Conservation (phyloP, 2,329 filamentous ascomycete species). For the Xylaria hypoxylon region DNA sequence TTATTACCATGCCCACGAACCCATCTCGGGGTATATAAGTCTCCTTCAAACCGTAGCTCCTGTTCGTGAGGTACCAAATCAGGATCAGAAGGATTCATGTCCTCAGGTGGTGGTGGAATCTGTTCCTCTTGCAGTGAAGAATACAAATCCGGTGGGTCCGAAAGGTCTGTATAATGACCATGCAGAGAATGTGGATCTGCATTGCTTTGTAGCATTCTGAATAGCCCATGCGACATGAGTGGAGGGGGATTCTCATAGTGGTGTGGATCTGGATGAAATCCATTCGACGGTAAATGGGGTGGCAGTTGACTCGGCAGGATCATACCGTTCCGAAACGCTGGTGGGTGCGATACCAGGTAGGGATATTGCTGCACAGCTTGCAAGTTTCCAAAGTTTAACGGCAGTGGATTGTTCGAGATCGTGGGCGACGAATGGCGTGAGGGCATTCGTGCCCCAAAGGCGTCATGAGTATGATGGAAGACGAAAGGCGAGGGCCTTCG, state of each 20-base stretch:
- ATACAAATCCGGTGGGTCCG: slow-evolving; percentile 81
- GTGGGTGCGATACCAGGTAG: slow-evolving; percentile 65
- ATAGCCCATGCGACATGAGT: slow-evolving; percentile 77
- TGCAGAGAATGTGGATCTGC: slow-evolving; percentile 75
- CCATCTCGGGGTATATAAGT: slow-evolving; percentile 86
- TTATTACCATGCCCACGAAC: slow-evolving; percentile 88
- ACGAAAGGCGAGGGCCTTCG: slow-evolving; percentile 70
- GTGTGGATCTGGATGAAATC: slow-evolving; percentile 62
- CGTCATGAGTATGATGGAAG: slow-evolving; percentile 70
- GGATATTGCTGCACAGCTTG: slow-evolving; percentile 67
- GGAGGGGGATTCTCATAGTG: slow-evolving; percentile 70
- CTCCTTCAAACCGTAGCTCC: slow-evolving; percentile 80
- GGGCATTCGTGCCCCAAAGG: slow-evolving; percentile 69
- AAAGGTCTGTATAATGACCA: slow-evolving; percentile 77
- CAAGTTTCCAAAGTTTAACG: slow-evolving; percentile 66
- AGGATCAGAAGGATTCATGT: slow-evolving; percentile 83
- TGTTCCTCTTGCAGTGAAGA: slow-evolving; percentile 80
- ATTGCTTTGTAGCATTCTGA: slow-evolving; percentile 80
- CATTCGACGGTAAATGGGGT: slow-evolving; percentile 63
- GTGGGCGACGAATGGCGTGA: slow-evolving; percentile 65
- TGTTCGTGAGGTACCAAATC: slow-evolving; percentile 83
- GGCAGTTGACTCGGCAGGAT: slow-evolving; percentile 62
- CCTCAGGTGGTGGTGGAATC: slow-evolving; percentile 78
- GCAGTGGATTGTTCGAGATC: slow-evolving; percentile 60
- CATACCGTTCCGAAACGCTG: slow-evolving; percentile 69